A percentile compares a stretch with the other conserved stretches of the same genome.
These are phyloP conservation scores for Paragyromitra xinjiangensis DNA, from an alignment of 495 filamentous ascomycete species.

Conservation along the genomic window DNA sequence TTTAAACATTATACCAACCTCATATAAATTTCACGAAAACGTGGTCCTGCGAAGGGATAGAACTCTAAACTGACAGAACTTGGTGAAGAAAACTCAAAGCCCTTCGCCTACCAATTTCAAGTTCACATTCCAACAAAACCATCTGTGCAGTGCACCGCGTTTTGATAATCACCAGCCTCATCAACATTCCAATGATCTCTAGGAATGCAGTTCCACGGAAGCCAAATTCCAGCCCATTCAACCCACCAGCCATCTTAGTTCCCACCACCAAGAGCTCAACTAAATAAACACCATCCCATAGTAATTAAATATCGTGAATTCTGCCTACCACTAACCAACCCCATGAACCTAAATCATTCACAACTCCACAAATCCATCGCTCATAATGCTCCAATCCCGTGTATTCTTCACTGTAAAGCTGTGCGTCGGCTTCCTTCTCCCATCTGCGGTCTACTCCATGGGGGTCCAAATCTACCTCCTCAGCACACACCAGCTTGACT, in stretches of 20 bases:
- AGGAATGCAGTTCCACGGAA: conserved; percentile 13
- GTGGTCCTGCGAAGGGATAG: neutral
- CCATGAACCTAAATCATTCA: neutral
- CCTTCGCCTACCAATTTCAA: neutral
- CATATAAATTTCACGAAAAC: neutral
- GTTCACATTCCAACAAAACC: conserved; percentile 2
- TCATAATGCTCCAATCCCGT: conserved; percentile 12
- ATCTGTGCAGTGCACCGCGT: neutral
- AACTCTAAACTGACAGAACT: neutral
- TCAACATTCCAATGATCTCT: neutral
- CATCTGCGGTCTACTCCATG: conserved; percentile 38
- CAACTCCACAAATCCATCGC: neutral
- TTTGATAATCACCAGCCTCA: neutral
- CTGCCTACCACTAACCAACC: neutral
- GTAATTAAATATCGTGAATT: conserved; percentile 32
- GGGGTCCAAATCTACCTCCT: conserved; percentile 44
- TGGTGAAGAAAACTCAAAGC: neutral
- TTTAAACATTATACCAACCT: neutral
- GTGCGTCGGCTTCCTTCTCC: conserved; percentile 45
- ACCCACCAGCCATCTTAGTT: conserved; percentile 4
- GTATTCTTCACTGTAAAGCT: conserved; percentile 42
- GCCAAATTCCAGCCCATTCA: neutral
- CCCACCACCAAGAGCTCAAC: neutral
- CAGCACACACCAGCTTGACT: conserved; percentile 39
- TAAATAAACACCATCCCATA: neutral